Evolutionary conservation across 192 early-diverging fungal species (phyloP).

Genomic region (Umbelopsis ramanniana): DNA sequence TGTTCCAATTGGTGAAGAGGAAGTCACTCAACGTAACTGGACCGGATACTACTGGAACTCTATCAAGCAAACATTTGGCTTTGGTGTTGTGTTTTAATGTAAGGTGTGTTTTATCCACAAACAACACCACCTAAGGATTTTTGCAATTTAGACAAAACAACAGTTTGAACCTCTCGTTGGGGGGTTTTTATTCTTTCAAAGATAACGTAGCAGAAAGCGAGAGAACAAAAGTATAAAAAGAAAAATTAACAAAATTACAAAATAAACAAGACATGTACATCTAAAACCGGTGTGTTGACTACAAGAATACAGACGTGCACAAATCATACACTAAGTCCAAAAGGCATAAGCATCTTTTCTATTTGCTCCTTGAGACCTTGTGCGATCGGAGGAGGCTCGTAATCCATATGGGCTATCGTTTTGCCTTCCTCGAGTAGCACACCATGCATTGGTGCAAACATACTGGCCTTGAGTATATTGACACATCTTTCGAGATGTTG

Average conservation of each 20-base stretch:
- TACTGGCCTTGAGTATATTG: background rate
- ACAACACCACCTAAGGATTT: background rate
- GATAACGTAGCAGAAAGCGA: background rate
- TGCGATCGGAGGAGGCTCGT: background rate
- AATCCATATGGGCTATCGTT: background rate
- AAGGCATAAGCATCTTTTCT: conserved; percentile 14
- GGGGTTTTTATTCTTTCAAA: background rate
- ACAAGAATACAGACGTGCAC: background rate
- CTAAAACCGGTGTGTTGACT: background rate
- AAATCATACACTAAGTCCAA: background rate
- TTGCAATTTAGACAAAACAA: conserved; percentile 1
- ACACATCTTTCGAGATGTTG: background rate
- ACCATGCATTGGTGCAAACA: conserved; percentile 14
- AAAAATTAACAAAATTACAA: conserved; percentile 19
- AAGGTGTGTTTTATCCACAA: background rate
- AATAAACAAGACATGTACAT: conserved; percentile 17
- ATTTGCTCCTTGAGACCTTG: background rate
- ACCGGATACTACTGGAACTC: conserved; percentile 90
- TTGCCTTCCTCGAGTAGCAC: background rate
- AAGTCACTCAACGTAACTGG: conserved; percentile 87
- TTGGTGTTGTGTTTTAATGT: conserved; percentile 30
- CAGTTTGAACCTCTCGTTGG: background rate
- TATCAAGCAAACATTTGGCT: conserved; percentile 89
- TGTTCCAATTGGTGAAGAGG: conserved; percentile 89
- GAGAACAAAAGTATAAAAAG: background rate